Conservation (phyloP, 2,329 filamentous ascomycete species). For the Colletotrichum caudatum region DNA sequence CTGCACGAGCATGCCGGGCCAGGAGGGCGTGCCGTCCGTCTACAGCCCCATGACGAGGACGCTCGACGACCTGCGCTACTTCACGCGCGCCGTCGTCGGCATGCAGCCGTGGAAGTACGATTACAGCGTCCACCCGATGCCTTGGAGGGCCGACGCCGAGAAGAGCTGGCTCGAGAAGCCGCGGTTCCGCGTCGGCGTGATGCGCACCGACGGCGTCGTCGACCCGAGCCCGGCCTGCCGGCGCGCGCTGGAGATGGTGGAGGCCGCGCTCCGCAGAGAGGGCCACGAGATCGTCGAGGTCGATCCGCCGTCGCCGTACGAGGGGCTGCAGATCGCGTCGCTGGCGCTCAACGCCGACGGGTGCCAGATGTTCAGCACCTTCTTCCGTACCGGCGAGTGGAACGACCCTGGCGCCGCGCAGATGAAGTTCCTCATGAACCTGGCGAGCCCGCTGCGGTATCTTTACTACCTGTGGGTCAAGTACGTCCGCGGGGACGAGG, state of each 20-base stretch:
- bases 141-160: constrained; percentile 76
- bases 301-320: constrained; percentile 77
- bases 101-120: constrained; percentile 94
- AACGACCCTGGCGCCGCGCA: constrained; percentile 83
- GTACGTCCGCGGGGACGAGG: constrained; percentile 78
- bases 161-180: constrained; percentile 70
- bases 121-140: constrained; percentile 85
- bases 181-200: constrained; percentile 77
- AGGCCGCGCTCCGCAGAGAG: constrained; percentile 73
- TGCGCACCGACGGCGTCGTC: constrained; percentile 85
- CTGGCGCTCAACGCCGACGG: constrained; percentile 88
- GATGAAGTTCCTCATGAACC: constrained; percentile 78
- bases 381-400: constrained; percentile 81
- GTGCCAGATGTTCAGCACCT: constrained; percentile 81
- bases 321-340: constrained; percentile 80
- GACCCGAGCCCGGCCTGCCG: constrained; percentile 87
- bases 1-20: constrained; percentile 89
- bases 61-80: constrained; percentile 84
- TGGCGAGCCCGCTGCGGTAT: constrained; percentile 81
- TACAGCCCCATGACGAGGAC: constrained; percentile 95
- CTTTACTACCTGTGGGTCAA: constrained; percentile 92
- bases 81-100: constrained; percentile 79
- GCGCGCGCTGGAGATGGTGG: constrained; percentile 79
- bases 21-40: constrained; percentile 89
- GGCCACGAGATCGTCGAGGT: constrained; percentile 80